A percentile compares a stretch with the other conserved stretches of the same genome.
Evolutionary conservation across 1,284 basidiomycete genomes (phyloP).

Genomic region (Sanghuangporus baumii): DNA sequence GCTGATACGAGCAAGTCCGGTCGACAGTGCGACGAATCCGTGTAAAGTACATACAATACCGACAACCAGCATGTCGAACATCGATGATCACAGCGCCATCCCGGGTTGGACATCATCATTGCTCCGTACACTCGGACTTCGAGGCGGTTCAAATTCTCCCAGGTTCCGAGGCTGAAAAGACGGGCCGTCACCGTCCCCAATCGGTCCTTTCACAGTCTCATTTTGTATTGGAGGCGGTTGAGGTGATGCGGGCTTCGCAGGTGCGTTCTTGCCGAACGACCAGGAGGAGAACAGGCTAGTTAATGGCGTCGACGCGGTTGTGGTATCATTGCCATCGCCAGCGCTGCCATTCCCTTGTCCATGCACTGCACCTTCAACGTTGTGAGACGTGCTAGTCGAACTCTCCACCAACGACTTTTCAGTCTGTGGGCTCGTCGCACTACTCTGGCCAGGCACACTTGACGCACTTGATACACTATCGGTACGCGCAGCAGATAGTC

Average conservation of each 20-base stretch:
- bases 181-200: background rate
- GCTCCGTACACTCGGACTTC: background rate
- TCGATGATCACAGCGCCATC: background rate
- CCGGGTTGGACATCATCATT: background rate
- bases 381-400: background rate
- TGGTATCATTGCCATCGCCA: background rate
- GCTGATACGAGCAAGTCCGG: too few species aligned
- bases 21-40: too few species aligned
- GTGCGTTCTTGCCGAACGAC: conserved; percentile 5
- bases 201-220: background rate
- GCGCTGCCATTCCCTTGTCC: background rate
- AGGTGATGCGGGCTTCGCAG: background rate
- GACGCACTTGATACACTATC: background rate
- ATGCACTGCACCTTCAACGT: background rate
- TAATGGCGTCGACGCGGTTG: background rate
- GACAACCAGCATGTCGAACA: too few species aligned
- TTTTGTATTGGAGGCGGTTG: background rate
- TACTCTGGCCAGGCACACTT: background rate
- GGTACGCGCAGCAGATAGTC: conserved; percentile 29
- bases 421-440: background rate
- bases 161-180: conserved; percentile 1
- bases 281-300: conserved; percentile 12
- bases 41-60: too few species aligned
- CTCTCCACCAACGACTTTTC: background rate
- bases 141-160: conserved; percentile 9